Base-by-base conservation (phyloP, 2,329 filamentous ascomycete species). In the Raffaelea deltoideospora region DNA sequence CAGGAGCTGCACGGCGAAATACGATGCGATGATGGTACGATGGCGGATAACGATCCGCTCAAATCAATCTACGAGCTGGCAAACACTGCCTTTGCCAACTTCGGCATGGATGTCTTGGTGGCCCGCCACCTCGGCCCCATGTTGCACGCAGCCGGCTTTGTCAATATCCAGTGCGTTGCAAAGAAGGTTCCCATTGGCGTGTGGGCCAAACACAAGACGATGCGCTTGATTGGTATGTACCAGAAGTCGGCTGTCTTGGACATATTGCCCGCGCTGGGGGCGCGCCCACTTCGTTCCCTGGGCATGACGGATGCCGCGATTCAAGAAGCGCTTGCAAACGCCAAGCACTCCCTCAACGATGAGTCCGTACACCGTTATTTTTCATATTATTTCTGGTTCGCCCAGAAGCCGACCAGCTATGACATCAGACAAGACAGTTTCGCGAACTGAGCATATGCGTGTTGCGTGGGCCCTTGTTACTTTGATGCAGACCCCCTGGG, bases 171-270 rank as follows among this genome's bases (percentile, higher is more conserved):
- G 4, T 52, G 53, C 35, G 48, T 59, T 28, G 49, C 53, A 15
- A 56, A 60, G 39, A 65, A 64, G 44, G 55, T 64, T 1, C 63
- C 63, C 10, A 53, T 65, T 18, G 61, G 61, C 2, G 50, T 55
- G 3, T 68, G 64, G 64, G 48, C 61, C 6, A 51, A 50, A 28
- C 58, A 64, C 35, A 51, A 47, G 23, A 55, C 46, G 37, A 45
- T 61, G 11, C 54, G 58, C 32, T 52, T 56, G 4, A 45, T 64
- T 2, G 64, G 64, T 4, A 46, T 57, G 14, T 55, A 63, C 40
- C 57, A 58, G 50, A 55, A 58, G 41, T 48, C 50, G 19, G 54
- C 55, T 28, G 50, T 64, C 5, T 37, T 46, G 17, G 57, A 61
- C 15, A 50, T 58, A 10, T 51, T 63, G 1, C 53, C 50, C 9